Conservation (phyloP, 345 rosid species). For the Atalantia buxifolia region DNA sequence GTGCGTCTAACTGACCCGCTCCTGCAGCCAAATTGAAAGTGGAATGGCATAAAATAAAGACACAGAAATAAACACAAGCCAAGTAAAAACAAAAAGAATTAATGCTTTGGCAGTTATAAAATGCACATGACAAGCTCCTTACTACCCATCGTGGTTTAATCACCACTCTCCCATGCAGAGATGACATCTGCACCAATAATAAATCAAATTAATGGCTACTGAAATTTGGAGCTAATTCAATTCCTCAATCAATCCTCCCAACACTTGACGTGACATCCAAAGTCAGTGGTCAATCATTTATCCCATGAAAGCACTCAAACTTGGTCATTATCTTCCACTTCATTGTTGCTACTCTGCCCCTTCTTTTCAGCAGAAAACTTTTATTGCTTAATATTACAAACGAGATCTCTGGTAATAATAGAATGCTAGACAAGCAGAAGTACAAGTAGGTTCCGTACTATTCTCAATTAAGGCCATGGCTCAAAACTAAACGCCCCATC, state of each 20-base stretch:
- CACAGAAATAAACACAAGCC: neutral
- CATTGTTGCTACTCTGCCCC: neutral
- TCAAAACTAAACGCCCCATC: neutral
- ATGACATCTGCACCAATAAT: neutral
- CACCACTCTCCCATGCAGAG: neutral
- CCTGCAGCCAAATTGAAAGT: constrained; percentile 32
- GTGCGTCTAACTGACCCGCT: constrained; percentile 7
- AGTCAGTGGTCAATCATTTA: neutral
- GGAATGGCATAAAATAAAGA: neutral
- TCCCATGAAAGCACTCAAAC: neutral
- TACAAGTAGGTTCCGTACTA: neutral
- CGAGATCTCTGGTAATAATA: neutral
- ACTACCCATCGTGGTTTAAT: neutral
- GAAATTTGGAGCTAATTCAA: neutral
- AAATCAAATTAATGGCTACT: neutral
- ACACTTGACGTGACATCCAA: neutral
- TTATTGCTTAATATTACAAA: neutral
- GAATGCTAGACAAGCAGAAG: neutral
- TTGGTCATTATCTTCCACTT: neutral
- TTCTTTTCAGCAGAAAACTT: neutral
- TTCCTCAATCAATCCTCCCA: neutral
- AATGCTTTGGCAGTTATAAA: neutral
- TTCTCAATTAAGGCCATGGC: neutral
- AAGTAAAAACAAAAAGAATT: neutral
- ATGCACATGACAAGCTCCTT: neutral